These are phyloP conservation scores for Arctium minus DNA, from an alignment of 129 eudicot species.

Conservation along the genomic window DNA sequence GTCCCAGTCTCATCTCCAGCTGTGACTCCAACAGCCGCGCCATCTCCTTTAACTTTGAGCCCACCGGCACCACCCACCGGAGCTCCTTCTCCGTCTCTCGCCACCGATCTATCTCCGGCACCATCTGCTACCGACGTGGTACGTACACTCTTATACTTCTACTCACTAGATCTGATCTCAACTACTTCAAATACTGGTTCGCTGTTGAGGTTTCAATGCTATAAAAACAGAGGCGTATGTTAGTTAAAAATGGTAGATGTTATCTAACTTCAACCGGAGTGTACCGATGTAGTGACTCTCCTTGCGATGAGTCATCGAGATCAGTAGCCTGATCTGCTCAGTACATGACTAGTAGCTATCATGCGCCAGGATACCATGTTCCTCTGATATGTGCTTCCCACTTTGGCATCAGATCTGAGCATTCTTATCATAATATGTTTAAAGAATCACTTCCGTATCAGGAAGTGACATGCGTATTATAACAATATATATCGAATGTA, in stretches of 20 bases:
- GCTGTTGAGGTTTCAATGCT: no score
- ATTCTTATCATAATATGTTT: background rate
- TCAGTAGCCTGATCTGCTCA: background rate
- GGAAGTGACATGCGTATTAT: constrained; percentile 19
- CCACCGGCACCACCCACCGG: constrained; percentile 70
- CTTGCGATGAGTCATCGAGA: background rate
- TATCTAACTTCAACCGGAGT: background rate
- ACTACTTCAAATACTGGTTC: background rate
- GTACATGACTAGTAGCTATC: background rate
- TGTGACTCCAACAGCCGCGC: constrained; percentile 30
- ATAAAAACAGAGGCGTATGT: background rate
- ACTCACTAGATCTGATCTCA: constrained; percentile 17
- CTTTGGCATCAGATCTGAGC: constrained; percentile 19
- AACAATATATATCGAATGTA: background rate
- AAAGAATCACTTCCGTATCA: background rate
- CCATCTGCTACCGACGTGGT: constrained; percentile 60
- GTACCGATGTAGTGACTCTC: background rate
- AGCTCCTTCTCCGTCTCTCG: constrained; percentile 49
- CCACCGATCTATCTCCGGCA: constrained; percentile 45
- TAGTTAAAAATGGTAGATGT: background rate
- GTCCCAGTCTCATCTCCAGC: constrained; percentile 37
- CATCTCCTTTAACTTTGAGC: constrained; percentile 38
- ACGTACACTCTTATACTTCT: background rate
- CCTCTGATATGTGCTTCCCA: background rate
- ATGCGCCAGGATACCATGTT: background rate